These are phyloP conservation scores for Metarhizium humberi DNA, from an alignment of 2,329 filamentous ascomycete genomes.

Conservation along the genomic window DNA sequence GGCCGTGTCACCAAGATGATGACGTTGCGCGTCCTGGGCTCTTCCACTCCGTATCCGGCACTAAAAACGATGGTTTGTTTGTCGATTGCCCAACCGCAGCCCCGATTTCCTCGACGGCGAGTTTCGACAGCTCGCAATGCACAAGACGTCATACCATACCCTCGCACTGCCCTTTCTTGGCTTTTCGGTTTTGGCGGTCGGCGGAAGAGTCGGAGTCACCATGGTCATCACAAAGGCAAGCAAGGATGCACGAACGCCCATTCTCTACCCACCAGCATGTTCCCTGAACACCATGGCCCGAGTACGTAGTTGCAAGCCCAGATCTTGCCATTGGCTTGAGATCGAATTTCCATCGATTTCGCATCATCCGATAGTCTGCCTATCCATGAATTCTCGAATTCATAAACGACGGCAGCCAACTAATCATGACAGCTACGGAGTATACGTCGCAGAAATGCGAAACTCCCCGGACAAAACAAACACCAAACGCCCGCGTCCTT, in stretches of 20 bases:
- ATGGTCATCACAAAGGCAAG: conserved; percentile 5
- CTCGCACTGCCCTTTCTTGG: background rate
- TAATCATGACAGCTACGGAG: too few species aligned
- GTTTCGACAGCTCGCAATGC: conserved; percentile 2
- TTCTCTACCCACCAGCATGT: background rate
- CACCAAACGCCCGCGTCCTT: background rate
- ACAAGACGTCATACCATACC: conserved; percentile 1
- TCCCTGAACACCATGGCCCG: background rate
- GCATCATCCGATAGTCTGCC: background rate
- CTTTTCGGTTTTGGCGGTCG: background rate
- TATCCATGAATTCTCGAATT: background rate
- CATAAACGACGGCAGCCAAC: background rate
- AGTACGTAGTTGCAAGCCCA: background rate
- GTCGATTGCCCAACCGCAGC: conserved; percentile 8
- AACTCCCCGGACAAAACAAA: background rate
- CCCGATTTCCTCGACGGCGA: conserved; percentile 2
- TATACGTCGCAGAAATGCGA: background rate
- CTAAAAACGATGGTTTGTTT: background rate
- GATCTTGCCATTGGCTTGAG: background rate
- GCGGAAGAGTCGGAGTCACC: conserved; percentile 6
- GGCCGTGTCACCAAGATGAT: too few species aligned
- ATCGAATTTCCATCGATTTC: background rate
- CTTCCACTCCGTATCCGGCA: too few species aligned
- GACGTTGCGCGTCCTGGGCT: too few species aligned
- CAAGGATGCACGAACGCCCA: background rate